Conservation (phyloP, 2,329 filamentous ascomycete species). For the Hypoxylon sp. region DNA sequence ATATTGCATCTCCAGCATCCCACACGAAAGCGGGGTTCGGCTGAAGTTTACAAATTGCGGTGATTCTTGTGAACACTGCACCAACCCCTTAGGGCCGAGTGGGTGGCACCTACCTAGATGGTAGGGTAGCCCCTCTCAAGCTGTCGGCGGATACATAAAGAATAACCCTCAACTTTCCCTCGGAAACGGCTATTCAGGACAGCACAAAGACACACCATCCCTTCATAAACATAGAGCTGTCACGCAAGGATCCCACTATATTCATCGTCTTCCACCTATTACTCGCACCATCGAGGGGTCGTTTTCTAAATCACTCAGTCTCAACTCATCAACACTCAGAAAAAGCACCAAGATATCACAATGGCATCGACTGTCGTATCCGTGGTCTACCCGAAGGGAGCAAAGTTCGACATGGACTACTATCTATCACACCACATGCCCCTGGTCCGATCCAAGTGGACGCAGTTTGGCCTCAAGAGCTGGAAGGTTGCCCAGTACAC, state of each 20-base stretch:
- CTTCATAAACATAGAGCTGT: too few relatives aligned
- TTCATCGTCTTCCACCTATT: not conserved
- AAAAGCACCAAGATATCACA: constrained; percentile 4
- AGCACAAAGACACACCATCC: not conserved
- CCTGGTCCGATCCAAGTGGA: constrained; percentile 56
- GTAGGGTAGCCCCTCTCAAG: not conserved
- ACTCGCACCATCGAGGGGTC: not conserved
- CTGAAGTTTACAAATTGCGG: not conserved
- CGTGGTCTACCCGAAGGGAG: constrained; percentile 57
- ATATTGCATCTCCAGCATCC: not conserved
- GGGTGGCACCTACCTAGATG: too few relatives aligned
- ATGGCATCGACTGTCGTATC: constrained; percentile 45
- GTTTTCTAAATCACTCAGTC: not conserved
- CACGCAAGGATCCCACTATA: not conserved
- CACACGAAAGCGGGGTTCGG: constrained; percentile 2
- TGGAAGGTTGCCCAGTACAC: constrained; percentile 51
- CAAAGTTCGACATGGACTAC: constrained; percentile 62
- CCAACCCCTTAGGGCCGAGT: not conserved
- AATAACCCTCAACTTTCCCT: not conserved
- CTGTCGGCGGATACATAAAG: not conserved
- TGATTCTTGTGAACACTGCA: not conserved
- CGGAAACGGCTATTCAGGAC: not conserved
- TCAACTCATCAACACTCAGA: not conserved
- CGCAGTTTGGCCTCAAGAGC: constrained; percentile 53
- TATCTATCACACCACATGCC: constrained; percentile 61